Conservation (phyloP, 306 rosid genomes). For the Dalbergia cochinchinensis region DNA sequence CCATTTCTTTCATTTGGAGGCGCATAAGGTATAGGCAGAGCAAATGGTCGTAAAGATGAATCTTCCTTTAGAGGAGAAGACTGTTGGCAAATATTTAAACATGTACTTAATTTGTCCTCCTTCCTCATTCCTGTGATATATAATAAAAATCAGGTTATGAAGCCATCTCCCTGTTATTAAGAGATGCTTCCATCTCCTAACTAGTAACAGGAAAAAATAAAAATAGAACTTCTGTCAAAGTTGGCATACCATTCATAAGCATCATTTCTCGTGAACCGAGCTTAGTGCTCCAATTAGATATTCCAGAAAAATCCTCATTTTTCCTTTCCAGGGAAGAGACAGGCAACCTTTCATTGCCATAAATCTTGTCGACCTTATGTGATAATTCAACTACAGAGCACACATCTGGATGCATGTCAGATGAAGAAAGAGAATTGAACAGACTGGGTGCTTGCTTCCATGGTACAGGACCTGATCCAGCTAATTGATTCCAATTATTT, state of each 20-base stretch:
- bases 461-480: conserved; percentile 93
- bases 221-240: conserved; percentile 45
- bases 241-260: conserved; percentile 74
- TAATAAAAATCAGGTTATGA: conserved; percentile 39
- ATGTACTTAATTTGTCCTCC: conserved; percentile 65
- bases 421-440: conserved; percentile 74
- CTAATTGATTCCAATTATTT: conserved; percentile 82
- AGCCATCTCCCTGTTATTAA: conserved; percentile 20
- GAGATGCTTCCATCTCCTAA: not conserved
- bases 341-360: conserved; percentile 73
- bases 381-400: conserved; percentile 75
- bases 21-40: conserved; percentile 67
- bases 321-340: conserved; percentile 70
- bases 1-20: conserved; percentile 79
- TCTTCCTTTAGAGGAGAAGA: conserved; percentile 70
- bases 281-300: conserved; percentile 73
- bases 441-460: conserved; percentile 85
- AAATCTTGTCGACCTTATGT: conserved; percentile 65
- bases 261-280: conserved; percentile 67
- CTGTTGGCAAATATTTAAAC: conserved; percentile 63
- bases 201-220: conserved; percentile 14
- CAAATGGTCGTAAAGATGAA: conserved; percentile 73
- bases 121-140: conserved; percentile 73
- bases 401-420: conserved; percentile 68
- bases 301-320: conserved; percentile 80